A percentile compares a stretch with the other conserved stretches of the same genome.
Evolutionary conservation across 306 rosid genomes (phyloP).

Genomic region (Prunus padus): DNA sequence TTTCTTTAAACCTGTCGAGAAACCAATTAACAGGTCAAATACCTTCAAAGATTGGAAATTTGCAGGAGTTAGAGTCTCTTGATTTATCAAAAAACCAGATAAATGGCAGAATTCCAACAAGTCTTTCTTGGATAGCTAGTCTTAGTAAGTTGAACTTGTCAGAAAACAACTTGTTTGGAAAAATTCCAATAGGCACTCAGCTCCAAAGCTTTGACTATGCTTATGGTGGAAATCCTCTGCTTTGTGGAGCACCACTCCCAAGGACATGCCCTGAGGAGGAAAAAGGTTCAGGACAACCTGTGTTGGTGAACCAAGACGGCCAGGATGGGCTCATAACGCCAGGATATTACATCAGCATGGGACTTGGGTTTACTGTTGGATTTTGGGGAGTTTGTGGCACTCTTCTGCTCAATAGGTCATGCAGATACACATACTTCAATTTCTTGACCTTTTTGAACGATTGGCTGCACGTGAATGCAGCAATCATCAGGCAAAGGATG

Average conservation of each 20-base stretch:
- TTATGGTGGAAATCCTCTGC: neutral
- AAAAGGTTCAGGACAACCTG: no score
- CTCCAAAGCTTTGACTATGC: neutral
- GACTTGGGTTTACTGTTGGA: no score
- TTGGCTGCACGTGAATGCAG: no score
- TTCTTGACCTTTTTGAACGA: no score
- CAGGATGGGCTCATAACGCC: no score
- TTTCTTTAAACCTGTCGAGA: constrained; percentile 1
- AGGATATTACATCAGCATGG: no score
- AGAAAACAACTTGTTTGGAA: constrained; percentile 20
- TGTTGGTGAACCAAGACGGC: no score
- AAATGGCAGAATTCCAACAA: constrained; percentile 24
- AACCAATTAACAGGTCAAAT: constrained; percentile 30
- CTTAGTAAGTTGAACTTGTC: neutral
- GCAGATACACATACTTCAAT: no score
- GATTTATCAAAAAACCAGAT: constrained; percentile 30
- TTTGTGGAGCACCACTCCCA: neutral
- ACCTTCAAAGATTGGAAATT: constrained; percentile 17
- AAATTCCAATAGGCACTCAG: neutral
- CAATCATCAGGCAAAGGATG: no score
- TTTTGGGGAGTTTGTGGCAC: no score
- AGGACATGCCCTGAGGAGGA: no score
- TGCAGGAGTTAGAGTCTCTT: neutral
- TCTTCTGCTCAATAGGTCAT: no score
- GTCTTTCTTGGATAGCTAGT: accelerated